Evolutionary conservation across 192 early-diverging fungal genomes (phyloP), one percentile per base, ranked within the genome.

Genomic region (Coemansia asiatica): DNA sequence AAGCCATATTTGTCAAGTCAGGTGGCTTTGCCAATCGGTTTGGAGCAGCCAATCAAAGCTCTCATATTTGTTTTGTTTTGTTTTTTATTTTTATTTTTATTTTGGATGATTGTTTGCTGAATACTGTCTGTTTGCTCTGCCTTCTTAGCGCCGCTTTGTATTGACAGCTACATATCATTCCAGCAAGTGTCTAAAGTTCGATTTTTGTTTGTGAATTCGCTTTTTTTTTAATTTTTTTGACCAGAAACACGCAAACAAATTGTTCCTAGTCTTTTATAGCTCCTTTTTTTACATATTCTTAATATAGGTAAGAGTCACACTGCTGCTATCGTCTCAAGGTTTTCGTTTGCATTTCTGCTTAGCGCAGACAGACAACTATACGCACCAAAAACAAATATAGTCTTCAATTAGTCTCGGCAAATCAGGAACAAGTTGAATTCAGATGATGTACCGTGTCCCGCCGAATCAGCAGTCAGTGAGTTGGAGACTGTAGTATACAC

Each of bases 201-300:
- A 44, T 44, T 44, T 44, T 44, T 44, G 40, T 44, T 13, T 44
- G 40, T 44, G 40, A 44, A 44, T 44, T 44, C 40, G 40, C 31
- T 8, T 8, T 4, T 44, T 44, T 44, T 44, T 44, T 8, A 16
- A 3, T 8, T 4, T 44, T 44, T 44, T 44, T 44, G 40, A 16
- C 40, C 9, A 18, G 16, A 15, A 16, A 44, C 40, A 44, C 40
- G 40, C 40, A 44, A 18, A 18, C 9, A 18, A n/a, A 13, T 15
- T 10, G 40, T 15, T 44, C 40, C 16, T 44, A 10, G 35, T 44
- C 13, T 44, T 44, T 3, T 33, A 6, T 33, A 8, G 31, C 31
- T 33, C 9, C 16, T 44, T 15, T 44, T 44, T 13, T 44, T 44
- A 44, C 16, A 44, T 44, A 44, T 15, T 44, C 16, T 44, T 44